Percentiles rank a stretch among this genome's conserved stretches.
Conservation (phyloP, 2,329 filamentous ascomycete genomes). For the Penicillium hordei region DNA sequence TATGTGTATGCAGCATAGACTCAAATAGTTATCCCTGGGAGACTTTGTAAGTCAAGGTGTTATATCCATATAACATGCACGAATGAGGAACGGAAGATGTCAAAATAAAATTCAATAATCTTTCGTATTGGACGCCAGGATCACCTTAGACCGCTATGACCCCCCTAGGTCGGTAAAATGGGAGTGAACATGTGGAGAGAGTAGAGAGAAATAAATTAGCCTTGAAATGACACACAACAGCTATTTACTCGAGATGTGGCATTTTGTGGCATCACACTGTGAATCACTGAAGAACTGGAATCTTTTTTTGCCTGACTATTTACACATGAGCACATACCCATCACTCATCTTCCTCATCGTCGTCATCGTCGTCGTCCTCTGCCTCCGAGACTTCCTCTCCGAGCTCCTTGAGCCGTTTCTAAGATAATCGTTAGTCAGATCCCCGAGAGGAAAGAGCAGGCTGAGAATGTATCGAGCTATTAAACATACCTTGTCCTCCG, state of each 20-base stretch:
- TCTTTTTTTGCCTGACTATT: slow-evolving; percentile 5
- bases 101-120: neutral
- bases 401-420: slow-evolving; percentile 62
- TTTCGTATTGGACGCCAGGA: neutral
- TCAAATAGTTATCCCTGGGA: neutral
- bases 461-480: neutral
- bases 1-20: neutral
- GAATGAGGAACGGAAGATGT: neutral
- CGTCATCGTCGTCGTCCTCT: slow-evolving; percentile 65
- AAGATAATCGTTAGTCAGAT: slow-evolving; percentile 40
- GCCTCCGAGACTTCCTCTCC: slow-evolving; percentile 73
- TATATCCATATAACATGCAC: neutral
- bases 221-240: neutral
- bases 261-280: neutral
- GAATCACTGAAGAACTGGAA: neutral
- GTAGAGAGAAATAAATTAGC: neutral
- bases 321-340: slow-evolving; percentile 30
- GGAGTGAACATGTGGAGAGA: neutral
- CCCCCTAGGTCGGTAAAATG: neutral
- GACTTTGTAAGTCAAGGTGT: neutral
- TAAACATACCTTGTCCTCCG: slow-evolving; percentile 68
- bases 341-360: slow-evolving; percentile 54
- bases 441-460: neutral
- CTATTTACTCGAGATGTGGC: neutral
- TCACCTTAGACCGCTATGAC: neutral